Evolutionary conservation across 75 land plant genomes (phyloP).

Genomic region (Larix kaempferi): DNA sequence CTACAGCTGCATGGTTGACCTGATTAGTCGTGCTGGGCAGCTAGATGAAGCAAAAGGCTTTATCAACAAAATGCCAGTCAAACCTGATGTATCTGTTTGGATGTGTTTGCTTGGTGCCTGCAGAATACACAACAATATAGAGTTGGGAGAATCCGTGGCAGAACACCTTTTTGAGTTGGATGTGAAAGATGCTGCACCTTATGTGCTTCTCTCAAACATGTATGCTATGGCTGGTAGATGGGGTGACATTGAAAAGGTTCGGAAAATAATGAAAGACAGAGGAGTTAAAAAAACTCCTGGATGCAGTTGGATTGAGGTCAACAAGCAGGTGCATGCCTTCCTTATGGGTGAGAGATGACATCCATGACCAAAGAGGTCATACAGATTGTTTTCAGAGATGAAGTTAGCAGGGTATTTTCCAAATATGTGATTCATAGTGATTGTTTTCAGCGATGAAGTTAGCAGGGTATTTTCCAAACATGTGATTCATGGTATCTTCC

Average conservation of each 20-base stretch:
- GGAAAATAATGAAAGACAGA: background rate
- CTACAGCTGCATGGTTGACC: background rate
- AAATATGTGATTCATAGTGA: no score
- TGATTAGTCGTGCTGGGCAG: background rate
- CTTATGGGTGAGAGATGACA: background rate
- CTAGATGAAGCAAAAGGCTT: background rate
- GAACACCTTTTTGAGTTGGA: background rate
- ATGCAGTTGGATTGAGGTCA: background rate
- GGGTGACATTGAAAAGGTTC: background rate
- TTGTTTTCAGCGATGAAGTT: no score
- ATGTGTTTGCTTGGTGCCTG: background rate
- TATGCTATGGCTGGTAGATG: background rate
- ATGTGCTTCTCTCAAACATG: conserved; percentile 7
- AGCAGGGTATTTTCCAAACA: no score
- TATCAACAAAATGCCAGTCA: background rate
- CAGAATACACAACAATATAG: background rate
- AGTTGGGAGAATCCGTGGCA: background rate
- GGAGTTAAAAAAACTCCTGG: conserved; percentile 1
- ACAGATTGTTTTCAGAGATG: no score
- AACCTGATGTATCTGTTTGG: background rate
- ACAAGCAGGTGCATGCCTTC: background rate
- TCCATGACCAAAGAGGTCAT: background rate
- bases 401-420: no score
- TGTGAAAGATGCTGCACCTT: background rate
- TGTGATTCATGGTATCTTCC: no score